phyloP scores from a whole-genome alignment of 2,329 filamentous ascomycete genomes.

The Hypoxylon sp. region DNA sequence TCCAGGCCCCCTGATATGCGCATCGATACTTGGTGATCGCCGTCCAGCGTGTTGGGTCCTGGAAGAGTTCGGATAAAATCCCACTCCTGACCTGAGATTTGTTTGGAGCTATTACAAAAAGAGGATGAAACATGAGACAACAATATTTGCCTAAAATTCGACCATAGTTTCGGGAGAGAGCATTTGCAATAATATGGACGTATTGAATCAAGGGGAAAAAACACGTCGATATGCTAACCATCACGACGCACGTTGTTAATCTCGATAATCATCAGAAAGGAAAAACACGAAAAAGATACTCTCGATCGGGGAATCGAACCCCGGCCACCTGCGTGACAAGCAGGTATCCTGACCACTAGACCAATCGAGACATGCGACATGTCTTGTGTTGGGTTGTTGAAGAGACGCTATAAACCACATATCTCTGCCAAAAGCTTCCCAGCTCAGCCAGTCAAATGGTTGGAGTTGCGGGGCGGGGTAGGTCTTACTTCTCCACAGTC shows the following conservation, averaged over 20 bases:
- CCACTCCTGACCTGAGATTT: neutral
- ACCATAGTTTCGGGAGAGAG: no score
- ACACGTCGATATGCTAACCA: no score
- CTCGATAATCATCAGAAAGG: no score
- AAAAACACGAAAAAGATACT: conserved; percentile 19
- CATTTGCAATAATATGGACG: no score
- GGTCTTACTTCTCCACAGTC: conserved; percentile 8
- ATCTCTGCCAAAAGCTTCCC: no score
- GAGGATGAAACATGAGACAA: no score
- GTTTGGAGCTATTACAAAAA: no score
- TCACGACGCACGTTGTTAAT: no score
- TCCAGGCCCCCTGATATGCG: neutral
- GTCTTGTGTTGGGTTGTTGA: neutral
- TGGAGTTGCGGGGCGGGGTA: conserved; percentile 16
- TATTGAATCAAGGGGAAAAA: no score
- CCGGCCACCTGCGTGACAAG: conserved; percentile 44
- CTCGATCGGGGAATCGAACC: conserved; percentile 49
- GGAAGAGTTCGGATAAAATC: conserved; percentile 15
- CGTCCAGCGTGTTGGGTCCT: conserved; percentile 6
- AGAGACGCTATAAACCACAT: no score
- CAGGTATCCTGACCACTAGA: conserved; percentile 37
- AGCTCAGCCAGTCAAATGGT: no score
- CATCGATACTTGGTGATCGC: conserved; percentile 21
- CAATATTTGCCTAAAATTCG: no score
- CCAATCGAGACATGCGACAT: conserved; percentile 31